These are phyloP conservation scores for Cladosporium sp. DNA, from an alignment of 2,329 filamentous ascomycete species.

Conservation along the genomic window DNA sequence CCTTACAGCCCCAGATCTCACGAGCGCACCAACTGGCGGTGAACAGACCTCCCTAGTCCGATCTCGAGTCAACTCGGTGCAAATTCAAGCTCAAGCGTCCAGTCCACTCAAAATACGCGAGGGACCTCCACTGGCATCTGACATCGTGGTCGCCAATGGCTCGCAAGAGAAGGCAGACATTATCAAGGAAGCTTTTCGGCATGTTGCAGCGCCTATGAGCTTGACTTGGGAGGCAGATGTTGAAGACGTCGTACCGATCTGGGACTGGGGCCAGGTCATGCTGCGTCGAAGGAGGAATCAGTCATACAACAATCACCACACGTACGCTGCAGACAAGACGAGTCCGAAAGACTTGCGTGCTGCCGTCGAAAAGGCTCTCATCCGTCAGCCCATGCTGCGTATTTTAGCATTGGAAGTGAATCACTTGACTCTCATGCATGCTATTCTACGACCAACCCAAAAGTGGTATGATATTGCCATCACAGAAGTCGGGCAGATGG, in stretches of 20 bases:
- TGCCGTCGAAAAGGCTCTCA: too few species aligned
- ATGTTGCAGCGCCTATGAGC: background rate
- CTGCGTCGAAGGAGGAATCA: constrained; percentile 9
- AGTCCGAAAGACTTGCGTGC: too few species aligned
- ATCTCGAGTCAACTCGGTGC: too few species aligned
- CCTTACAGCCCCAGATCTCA: background rate
- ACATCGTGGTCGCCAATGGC: background rate
- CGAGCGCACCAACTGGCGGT: too few species aligned
- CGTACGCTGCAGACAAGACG: background rate
- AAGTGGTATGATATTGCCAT: constrained; percentile 8
- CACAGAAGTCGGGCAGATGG: constrained; percentile 2
- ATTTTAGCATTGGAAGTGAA: too few species aligned
- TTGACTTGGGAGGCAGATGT: constrained; percentile 13
- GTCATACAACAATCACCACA: constrained; percentile 14
- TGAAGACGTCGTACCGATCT: constrained; percentile 12
- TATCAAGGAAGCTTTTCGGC: constrained; percentile 1
- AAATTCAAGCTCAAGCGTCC: too few species aligned
- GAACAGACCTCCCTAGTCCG: too few species aligned
- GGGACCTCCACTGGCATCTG: background rate
- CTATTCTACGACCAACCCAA: constrained; percentile 2
- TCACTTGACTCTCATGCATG: background rate
- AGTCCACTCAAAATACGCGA: background rate
- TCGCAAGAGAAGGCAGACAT: background rate
- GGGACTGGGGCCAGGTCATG: constrained; percentile 12
- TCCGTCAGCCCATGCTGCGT: too few species aligned